Base-by-base conservation (phyloP, 2,329 filamentous ascomycete species). In the Penicillium digitatum region DNA sequence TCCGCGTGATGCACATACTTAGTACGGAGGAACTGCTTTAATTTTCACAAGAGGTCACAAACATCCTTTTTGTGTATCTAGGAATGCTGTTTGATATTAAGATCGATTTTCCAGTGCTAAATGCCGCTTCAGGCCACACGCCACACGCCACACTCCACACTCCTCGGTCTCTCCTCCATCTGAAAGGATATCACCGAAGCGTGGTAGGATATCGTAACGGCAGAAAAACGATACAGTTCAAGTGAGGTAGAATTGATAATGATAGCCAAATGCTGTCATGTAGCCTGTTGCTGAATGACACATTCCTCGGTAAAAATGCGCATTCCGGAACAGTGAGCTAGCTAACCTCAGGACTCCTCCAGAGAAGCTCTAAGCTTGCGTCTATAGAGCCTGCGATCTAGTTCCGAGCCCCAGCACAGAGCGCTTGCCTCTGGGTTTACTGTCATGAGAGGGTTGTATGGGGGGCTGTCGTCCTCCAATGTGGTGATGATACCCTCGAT, bases 371-470 rank as follows among this genome's bases (percentile, higher is more conserved):
- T 84, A 58, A 97, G 79, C 58, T 85, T 84, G 50, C 93, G 84
- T 65, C 88, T 91, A 76, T 97, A 97, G 61, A 84, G 76, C 74
- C 92, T 96, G 69, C 89, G 88, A 50, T 93, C 87, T 2, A 91
- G 87, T 0, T 82, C 75, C 4, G 81, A 81, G 3, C 91, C 91
- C 93, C 94, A 99, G 69, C 87, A 94, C 43, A 97, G 78, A 71
- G 86, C 89, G 38, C 88, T 87, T 2, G 92, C 91, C 66, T 96
- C 92, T 0, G 86, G 88, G 61, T 96, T 87, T 35, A 97, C 90
- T 31, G 90, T 82, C 11, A 89, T 92, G 43, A 93, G 83, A 0
- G 94, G 94, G 69, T 99, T 94, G 68, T 95, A 97, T 0, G 88
- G 87, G 0, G 92, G 90, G 2, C 85, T 81, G 57, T 95, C 90